A percentile compares a stretch with the other conserved stretches of the same genome.
These are phyloP conservation scores for Moniliella sp. DNA, from an alignment of 1,284 basidiomycete species.

Conservation along the genomic window DNA sequence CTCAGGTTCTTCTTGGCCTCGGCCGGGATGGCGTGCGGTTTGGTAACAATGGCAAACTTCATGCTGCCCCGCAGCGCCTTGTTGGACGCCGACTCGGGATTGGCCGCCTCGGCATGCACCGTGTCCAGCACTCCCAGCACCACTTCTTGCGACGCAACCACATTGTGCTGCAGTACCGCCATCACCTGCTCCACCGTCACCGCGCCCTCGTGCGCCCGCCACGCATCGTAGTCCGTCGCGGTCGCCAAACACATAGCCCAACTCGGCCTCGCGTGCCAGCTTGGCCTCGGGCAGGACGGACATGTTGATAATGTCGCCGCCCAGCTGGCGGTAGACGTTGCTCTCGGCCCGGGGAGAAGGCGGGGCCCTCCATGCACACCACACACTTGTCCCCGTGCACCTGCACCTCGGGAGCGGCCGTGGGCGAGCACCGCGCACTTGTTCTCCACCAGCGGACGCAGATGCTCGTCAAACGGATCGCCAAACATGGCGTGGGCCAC, in stretches of 20 bases:
- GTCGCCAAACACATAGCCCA: conserved; percentile 39
- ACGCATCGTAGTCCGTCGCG: conserved; percentile 36
- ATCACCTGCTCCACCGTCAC: conserved; percentile 76
- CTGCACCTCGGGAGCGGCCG: conserved; percentile 8
- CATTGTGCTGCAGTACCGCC: conserved; percentile 65
- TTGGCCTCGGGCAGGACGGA: conserved; percentile 83
- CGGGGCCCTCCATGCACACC: conserved; percentile 91
- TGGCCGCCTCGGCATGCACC: conserved; percentile 39
- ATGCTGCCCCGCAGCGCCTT: conserved; percentile 14
- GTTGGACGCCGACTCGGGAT: conserved; percentile 10
- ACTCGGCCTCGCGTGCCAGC: conserved; percentile 75
- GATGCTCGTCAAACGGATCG: conserved; percentile 39
- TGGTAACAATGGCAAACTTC: conserved; percentile 48
- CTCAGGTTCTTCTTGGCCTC: conserved; percentile 53
- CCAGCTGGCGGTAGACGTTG: conserved; percentile 75
- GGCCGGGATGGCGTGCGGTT: conserved; percentile 43
- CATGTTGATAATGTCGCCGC: conserved; percentile 47
- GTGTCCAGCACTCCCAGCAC: conserved; percentile 56
- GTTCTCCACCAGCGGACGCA: conserved; percentile 16
- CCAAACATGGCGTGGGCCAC: conserved; percentile 87
- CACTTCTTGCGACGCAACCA: conserved; percentile 50
- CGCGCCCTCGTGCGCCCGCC: conserved; percentile 49
- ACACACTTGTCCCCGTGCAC: conserved; percentile 58
- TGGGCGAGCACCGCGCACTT: conserved; percentile 9
- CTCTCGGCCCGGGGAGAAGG: conserved; percentile 76